A percentile compares a stretch with the other conserved stretches of the same genome.
phyloP scores from a whole-genome alignment of 331 rosid species.

The Quercus tomentella region DNA sequence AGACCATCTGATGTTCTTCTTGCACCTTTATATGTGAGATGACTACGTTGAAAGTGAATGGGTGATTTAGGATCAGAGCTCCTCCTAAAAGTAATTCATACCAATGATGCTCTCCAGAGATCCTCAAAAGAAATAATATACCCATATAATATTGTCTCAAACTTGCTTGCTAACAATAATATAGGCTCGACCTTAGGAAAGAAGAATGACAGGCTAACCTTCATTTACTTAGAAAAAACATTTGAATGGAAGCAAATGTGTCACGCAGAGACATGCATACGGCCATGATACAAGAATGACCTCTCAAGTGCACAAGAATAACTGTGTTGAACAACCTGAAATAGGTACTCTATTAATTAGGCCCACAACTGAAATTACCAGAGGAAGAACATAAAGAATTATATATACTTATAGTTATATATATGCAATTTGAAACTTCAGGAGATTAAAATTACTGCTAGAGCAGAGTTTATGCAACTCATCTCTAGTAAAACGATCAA shows the following conservation, averaged over 20 bases:
- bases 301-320: slow-evolving; percentile 99
- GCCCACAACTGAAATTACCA: slow-evolving; percentile 12
- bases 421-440: too few relatives aligned
- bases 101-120: background rate
- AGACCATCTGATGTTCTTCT: too few relatives aligned
- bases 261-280: too few relatives aligned
- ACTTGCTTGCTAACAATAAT: background rate
- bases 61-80: background rate
- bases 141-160: slow-evolving; percentile 5
- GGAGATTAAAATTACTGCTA: too few relatives aligned
- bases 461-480: too few relatives aligned
- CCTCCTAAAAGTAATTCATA: background rate
- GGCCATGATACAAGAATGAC: too few relatives aligned
- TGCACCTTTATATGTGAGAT: too few relatives aligned
- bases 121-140: background rate
- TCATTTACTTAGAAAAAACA: too few relatives aligned
- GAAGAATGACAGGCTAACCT: too few relatives aligned
- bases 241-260: too few relatives aligned
- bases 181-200: slow-evolving; percentile 20
- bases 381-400: background rate
- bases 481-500: too few relatives aligned
- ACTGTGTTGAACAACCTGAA: slow-evolving; percentile 91
- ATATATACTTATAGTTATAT: background rate
- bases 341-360: slow-evolving; percentile 27
- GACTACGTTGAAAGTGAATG: too few relatives aligned